Evolutionary conservation across 371 early-diverging fungal species (phyloP), one percentile per base, ranked within the genome.

Genomic region (Mortierella sp.): DNA sequence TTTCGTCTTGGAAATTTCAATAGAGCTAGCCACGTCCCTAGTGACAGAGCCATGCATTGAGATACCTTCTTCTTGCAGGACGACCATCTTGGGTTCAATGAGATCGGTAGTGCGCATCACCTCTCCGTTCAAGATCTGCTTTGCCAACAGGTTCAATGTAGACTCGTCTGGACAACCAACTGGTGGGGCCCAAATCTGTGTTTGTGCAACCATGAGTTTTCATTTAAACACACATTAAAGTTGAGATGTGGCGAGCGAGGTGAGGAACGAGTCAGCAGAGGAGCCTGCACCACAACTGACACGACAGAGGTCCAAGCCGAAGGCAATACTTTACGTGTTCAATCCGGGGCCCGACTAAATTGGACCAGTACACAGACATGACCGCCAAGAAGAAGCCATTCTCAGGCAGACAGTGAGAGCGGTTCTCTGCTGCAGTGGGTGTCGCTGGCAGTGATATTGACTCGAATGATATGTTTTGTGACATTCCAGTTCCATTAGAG

Each of bases 51-150:
- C n/a, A n/a, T n/a, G n/a, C n/a, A n/a, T n/a, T n/a, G n/a, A n/a
- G n/a, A 19, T 65, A 79, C 80, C 80, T 65, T 80, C 80, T 46
- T 81, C 82, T 60, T 84, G 83, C 3, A 87, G 72, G 5, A 85
- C 80, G 6, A 87, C 74, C 82, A 86, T 85, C 73, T 87, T 87
- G 9, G 86, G 80, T 46, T 87, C 88, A 1, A 83, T 79, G 7
- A 59, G 42, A 12, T 62, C 54, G 52, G 66, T n/a, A 51, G 72
- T 50, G 72, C 76, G 58, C 52, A 83, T 83, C 69, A 87, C 82
- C 43, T 87, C 88, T 5, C 88, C 88, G 58, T 86, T 87, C 66
- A 87, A 67, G n/a, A 87, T 81, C 54, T 87, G 88, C 58, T 85
- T 81, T 13, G 82, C 85, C 53, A 86, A 82, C 46, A 80, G 78